Base-by-base conservation (phyloP, 164 flowering plant species). In the Vitis amurensis region DNA sequence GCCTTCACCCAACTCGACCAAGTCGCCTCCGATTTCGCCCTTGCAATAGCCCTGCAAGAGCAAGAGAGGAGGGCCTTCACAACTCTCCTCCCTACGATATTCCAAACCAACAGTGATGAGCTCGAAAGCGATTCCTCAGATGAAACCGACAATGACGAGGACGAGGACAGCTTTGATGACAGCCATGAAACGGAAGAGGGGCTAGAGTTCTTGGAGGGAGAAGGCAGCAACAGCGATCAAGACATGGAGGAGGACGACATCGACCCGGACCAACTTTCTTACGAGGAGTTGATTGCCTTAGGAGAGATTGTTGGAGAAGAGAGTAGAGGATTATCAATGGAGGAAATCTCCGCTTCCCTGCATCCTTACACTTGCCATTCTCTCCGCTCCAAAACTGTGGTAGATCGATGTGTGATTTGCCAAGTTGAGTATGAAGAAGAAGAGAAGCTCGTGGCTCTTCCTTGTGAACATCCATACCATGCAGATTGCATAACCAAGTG, bases 361-460 rank as follows among this genome's bases (percentile, higher is more conserved):
- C 48, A 8, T 14, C 60, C 72, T n/a, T 66, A 10, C 5, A 73
- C 37, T 12, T 55, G 7, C 9, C 29, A 31, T 14, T 37, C 67
- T 9, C 1, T 9, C 13, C 69, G 48, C 17, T 64, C 50, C 52
- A 73, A 59, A 29, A 63, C 11, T 16, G 70, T 62, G 7, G 68
- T 61, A 3, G 82, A 81, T 31, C 58, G 77, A 50, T 86, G 87
- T 57, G 87, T 86, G 15, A 60, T 86, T 57, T 86, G 89, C 72
- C 89, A 84, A 70, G 58, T 80, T 31, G 89, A 83, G 61, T 85
- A 74, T 56, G 84, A 78, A 63, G 78, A 77, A 61, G 89, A 79
- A 2, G 87, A 86, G 68, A 47, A 63, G 12, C 60, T 81, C 17
- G 85, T 56, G 5, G 71, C 64, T 17, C 78, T 86, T 63, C 63